Conservation (phyloP, 371 early-diverging fungal species). For the Mucor saturninus region DNA sequence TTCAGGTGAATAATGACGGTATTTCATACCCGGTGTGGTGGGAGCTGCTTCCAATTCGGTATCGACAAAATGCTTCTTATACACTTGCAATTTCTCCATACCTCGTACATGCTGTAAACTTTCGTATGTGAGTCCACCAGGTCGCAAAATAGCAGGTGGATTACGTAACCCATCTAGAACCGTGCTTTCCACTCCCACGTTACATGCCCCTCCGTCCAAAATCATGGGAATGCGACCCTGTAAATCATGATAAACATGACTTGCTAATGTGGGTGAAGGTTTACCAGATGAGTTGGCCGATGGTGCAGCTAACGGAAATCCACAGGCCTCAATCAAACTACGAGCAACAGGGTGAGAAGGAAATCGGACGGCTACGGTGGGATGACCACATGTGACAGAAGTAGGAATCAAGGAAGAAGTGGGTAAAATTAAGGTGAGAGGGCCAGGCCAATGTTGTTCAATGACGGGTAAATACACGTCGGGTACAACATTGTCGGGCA, state of each 20-base stretch:
- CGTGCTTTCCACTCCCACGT: conserved; percentile 96
- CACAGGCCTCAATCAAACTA: conserved; percentile 85
- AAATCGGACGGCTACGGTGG: conserved; percentile 94
- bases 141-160: conserved; percentile 91
- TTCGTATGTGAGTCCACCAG: conserved; percentile 96
- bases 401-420: conserved; percentile 69
- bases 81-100: conserved; percentile 72
- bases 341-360: conserved; percentile 94
- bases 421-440: conserved; percentile 95
- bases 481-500: conserved; percentile 68
- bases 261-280: conserved; percentile 94
- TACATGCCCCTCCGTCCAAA: conserved; percentile 93
- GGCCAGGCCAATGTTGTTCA: conserved; percentile 95
- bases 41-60: conserved; percentile 76
- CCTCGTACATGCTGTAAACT: conserved; percentile 58
- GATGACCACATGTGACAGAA: conserved; percentile 85
- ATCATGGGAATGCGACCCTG: conserved; percentile 83
- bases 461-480: conserved; percentile 70
- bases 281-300: conserved; percentile 99
- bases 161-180: conserved; percentile 84
- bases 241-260: conserved; percentile 93
- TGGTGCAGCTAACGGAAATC: conserved; percentile 97
- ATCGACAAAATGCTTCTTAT: conserved; percentile 79
- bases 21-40: conserved; percentile 99
- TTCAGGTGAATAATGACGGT: conserved; percentile 97